Conservation (phyloP, 352 stramenopile species). For the Achlya hypogyna region DNA sequence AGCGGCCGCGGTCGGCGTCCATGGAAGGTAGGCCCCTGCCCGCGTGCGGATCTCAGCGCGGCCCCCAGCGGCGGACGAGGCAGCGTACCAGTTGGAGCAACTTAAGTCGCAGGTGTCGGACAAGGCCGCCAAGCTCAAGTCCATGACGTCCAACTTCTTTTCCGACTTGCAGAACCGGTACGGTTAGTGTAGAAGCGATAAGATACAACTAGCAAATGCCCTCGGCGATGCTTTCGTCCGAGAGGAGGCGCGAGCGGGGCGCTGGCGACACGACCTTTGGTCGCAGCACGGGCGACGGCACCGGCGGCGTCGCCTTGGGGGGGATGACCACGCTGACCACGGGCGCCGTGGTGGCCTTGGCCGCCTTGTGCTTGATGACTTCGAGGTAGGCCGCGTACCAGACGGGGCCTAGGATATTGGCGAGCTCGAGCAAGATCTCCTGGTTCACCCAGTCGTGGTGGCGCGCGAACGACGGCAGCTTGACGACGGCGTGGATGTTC, state of each 20-base stretch:
- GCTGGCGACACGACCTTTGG: constrained; percentile 10
- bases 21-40: constrained; percentile 37
- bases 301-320: background rate
- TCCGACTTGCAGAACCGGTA: constrained; percentile 78
- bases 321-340: background rate
- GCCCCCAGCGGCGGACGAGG: constrained; percentile 40
- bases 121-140: constrained; percentile 76
- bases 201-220: constrained; percentile 17
- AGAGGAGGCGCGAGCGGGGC: constrained; percentile 1
- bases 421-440: constrained; percentile 75
- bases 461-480: constrained; percentile 56
- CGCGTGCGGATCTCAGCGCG: background rate
- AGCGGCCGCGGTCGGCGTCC: constrained; percentile 46
- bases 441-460: constrained; percentile 74
- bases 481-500: constrained; percentile 24
- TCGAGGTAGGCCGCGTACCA: constrained; percentile 72
- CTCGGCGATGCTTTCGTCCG: constrained; percentile 18
- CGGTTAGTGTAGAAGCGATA: constrained; percentile 28
- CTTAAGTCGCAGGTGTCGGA: constrained; percentile 77
- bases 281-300: background rate
- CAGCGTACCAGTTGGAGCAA: constrained; percentile 74
- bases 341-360: background rate
- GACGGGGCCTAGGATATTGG: constrained; percentile 59
- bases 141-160: constrained; percentile 87
- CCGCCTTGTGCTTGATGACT: constrained; percentile 23